Evolutionary conservation across 108 stramenopile species (phyloP), one percentile per base, ranked within the genome.

Genomic region (Chaetoceros tenuissimus): DNA sequence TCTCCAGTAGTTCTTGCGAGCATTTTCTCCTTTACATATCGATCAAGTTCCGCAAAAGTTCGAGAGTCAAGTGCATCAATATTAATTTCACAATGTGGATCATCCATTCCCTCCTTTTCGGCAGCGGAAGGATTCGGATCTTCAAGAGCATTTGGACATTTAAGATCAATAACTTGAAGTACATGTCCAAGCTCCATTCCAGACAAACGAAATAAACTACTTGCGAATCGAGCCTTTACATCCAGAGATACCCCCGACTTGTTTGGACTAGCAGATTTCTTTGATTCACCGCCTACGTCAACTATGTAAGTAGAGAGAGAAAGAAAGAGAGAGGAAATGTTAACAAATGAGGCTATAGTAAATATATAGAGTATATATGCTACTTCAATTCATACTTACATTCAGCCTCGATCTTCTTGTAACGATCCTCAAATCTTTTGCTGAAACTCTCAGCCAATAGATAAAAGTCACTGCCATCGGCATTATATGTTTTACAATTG

Each of bases 401-500:
- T 3, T 62, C 61, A n/a, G 25, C 8, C 28, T 52, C 46, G 48
- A 59, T 18, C 52, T 85, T 86, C 28, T 54, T 40, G 53, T 78
- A 88, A 57, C 84, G 81, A 34, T 89, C 87, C 60, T 94, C 90
- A 68, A 89, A 96, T 44, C 71, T 77, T 55, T 88, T 87, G 48
- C 55, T 66, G 59, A 89, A 68, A 20, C 46, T 67, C 45, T 84
- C 47, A 55, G 89, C 89, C 57, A 92, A 63, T 28, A 86, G 46
- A 66, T 82, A 89, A 69, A 93, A 92, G 63, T 94, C 89, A 31
- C 73, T 74, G n/a, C 92, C 95, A 55, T 92, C 87, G 29, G 73
- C 71, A 74, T 97, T 97, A 84, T 97, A 97, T 46, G 90, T 78
- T 87, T 85, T 92, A 74, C 95, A 96, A 60, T 96, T 96, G 40